Conservation (phyloP, 2,329 filamentous ascomycete genomes). For the Ophiostoma triangulosporum region DNA sequence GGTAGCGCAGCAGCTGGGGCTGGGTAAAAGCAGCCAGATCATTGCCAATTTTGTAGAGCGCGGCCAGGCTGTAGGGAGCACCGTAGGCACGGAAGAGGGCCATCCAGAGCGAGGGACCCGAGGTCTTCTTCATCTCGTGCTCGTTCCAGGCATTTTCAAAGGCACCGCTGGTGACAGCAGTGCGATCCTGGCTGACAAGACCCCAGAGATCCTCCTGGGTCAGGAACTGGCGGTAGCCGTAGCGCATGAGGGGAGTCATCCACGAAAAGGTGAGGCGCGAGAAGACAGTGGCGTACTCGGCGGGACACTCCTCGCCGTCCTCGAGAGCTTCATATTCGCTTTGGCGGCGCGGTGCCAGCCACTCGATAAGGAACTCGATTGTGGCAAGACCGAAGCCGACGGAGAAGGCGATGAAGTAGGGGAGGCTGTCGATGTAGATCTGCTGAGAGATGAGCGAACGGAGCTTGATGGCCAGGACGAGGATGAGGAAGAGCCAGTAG, state of each 20-base stretch:
- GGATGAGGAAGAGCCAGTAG: constrained; percentile 80
- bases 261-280: constrained; percentile 88
- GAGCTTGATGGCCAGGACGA: constrained; percentile 68
- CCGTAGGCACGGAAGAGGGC: constrained; percentile 76
- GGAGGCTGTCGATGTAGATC: constrained; percentile 48
- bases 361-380: constrained; percentile 66
- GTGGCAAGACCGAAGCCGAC: constrained; percentile 56
- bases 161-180: constrained; percentile 52
- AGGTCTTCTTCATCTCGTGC: constrained; percentile 44
- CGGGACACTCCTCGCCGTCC: constrained; percentile 52
- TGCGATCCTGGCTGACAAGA: constrained; percentile 66
- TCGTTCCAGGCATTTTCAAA: constrained; percentile 73
- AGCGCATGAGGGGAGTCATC: constrained; percentile 98
- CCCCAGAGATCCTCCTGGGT: constrained; percentile 96
- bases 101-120: constrained; percentile 71
- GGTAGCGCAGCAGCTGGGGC: constrained; percentile 71
- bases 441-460: constrained; percentile 73
- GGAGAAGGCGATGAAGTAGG: constrained; percentile 68
- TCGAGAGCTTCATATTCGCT: constrained; percentile 39
- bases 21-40: constrained; percentile 79
- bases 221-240: constrained; percentile 80
- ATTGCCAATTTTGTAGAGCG: constrained; percentile 78
- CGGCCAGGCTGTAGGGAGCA: constrained; percentile 66
- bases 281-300: constrained; percentile 89
- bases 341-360: constrained; percentile 68